Evolutionary conservation across 179 eudicot species (phyloP), one percentile per base, ranked within the genome.

Genomic region (Patellifolia procumbens): DNA sequence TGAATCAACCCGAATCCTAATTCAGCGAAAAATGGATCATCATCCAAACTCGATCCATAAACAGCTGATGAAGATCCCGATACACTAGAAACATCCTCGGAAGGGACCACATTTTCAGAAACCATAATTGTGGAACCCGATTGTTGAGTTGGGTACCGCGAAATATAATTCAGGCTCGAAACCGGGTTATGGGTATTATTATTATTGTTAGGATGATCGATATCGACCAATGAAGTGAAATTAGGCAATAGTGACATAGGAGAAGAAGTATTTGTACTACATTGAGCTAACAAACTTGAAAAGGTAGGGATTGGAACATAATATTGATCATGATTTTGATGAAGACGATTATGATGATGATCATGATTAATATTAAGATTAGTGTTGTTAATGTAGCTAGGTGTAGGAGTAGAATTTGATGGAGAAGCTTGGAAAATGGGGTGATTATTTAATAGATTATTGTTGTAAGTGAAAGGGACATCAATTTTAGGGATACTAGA

Each of bases 1-100:
- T 80, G 83, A 16, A 76, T 32, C 6, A 73, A 26, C 37, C 80
- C 83, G 19, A 77, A 81, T 11, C 84, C 83, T 4, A 81, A 63
- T 58, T 81, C 84, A 0, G 74, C 74, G 8, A 77, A 53, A 67
- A 81, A 76, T 8, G 59, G 78, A 29, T 81, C 84, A 19, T 81
- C 84, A 55, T 81, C 84, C 15, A 76, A 34, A 52, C 76, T 64
- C 10, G 80, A 63, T 1, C 75, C 76, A 24, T 75, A 75, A 17
- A 69, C 59, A 43, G 24, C 68, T 4, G 70, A 70, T 1, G 83
- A 55, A 1, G 76, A 70, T 32, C 60, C 72, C 22, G 80, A 70
- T 3, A 69, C 74, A 72, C 77, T 80, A 28, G 80, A 72, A 10
- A 35, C 80, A 51, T 80, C 79, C n/a, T 74, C 78, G 9, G 58